Evolutionary conservation across 2,329 filamentous ascomycete genomes (phyloP), one percentile per base, ranked within the genome.

Genomic region (Verticillium isaacii): DNA sequence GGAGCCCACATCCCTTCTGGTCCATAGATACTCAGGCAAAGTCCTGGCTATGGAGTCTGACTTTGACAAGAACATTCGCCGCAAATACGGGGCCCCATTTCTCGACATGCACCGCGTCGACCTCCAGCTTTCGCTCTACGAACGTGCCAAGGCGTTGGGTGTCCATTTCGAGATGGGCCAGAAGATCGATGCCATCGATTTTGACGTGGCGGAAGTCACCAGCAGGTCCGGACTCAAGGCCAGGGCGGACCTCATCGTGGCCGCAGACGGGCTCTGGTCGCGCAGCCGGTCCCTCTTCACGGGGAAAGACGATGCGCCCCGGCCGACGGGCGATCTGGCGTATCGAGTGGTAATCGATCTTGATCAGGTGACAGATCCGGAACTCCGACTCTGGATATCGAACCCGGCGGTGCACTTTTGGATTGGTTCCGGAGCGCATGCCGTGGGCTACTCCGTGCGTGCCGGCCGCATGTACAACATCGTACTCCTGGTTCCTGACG

Each of bases 241-340:
- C 2, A 70, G 71, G 0, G 82, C 78, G 2, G 85, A 89, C 66
- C 71, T 89, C 7, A 74, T 91, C 5, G 77, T 90, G 1, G 87
- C 80, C 0, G 85, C 86, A 0, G 88, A 90, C 64, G 88, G 88
- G 0, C 72, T 90, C 0, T 88, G 86, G 85, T 88, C 85, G 2
- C 75, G 76, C 14, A 85, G 81, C 55, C 78, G 86, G 0, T 77
- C 80, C 58, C 73, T 74, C 3, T 80, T 84, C 17, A 70, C 84
- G 0, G 78, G 78, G 0, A 73, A 68, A 0, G 73, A 76, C 4
- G 81, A 83, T 39, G 72, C 75, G 5, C 84, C 87, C 0, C 70
- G 81, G 8, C 81, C 84, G 0, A 89, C 86, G 0, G 87, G 87
- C 0, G 87, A 90, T 68, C 71, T 90, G 15, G 88, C 87, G 1